A percentile compares a stretch with the other conserved stretches of the same genome.
Evolutionary conservation across 176 grass and related monocot genomes (phyloP).

Genomic region (Zoysia pacifica): DNA sequence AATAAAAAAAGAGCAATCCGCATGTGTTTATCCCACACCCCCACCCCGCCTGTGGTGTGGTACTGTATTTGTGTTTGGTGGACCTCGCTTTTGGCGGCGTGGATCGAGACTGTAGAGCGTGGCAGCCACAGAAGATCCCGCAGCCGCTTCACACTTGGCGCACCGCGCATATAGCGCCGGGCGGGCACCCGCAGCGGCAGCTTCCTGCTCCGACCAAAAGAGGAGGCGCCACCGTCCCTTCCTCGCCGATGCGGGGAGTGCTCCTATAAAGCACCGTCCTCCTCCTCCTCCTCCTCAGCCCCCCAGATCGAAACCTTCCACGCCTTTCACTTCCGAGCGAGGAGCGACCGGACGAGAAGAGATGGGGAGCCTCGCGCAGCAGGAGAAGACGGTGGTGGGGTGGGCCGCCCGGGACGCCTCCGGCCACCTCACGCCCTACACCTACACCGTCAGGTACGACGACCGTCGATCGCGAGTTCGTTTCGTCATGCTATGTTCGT

Average conservation of each 20-base stretch:
- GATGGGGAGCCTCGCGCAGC: constrained; percentile 73
- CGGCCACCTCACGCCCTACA: constrained; percentile 84
- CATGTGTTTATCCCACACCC: no score
- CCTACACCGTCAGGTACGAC: constrained; percentile 74
- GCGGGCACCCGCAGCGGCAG: no score
- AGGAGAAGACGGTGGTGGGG: constrained; percentile 62
- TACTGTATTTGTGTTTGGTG: no score
- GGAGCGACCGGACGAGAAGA: background rate
- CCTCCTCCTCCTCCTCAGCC: background rate
- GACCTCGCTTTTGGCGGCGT: no score
- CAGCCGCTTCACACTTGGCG: no score
- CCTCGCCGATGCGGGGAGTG: background rate
- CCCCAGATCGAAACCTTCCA: no score
- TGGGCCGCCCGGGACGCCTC: constrained; percentile 82
- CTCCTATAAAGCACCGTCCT: background rate
- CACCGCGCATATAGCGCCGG: background rate
- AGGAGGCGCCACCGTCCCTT: background rate
- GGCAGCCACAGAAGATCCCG: constrained; percentile 11
- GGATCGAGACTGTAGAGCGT: no score
- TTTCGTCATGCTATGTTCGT: no score
- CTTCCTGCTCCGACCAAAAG: background rate
- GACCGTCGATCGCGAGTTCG: background rate
- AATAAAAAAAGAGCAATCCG: no score
- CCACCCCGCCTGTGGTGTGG: no score
- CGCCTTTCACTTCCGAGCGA: background rate